Evolutionary conservation across 2,329 filamentous ascomycete species (phyloP), one percentile per base, ranked within the genome.

Genomic region (Cylindrodendrum hubeiense): DNA sequence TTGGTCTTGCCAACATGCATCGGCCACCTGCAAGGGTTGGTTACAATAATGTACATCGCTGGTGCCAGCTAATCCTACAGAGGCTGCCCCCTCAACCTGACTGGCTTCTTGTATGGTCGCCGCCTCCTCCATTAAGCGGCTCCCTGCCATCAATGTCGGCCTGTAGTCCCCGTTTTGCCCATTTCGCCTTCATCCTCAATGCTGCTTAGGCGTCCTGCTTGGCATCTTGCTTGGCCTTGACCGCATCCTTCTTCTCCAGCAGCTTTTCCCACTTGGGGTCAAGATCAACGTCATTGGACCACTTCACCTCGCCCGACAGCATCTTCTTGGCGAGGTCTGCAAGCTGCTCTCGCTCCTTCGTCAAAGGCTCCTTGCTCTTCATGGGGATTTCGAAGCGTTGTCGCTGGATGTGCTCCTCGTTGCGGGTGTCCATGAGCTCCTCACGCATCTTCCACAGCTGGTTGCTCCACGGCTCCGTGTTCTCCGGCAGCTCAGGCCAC

Each of bases 401-500:
- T 63, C 76, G 65, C 60, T 73, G 65, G 37, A 80, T 67, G 63
- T 79, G 71, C 69, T 75, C 72, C 49, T 79, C 66, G 57, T 81
- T 77, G 55, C 80, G 76, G 67, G 84, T 76, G 39, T 83, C 72
- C 71, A 82, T 79, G 59, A 83, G 80, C 65, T 87, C 79, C 63
- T 86, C 80, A 28, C 87, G 82, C 72, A 84, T 82, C 75, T 85
- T 82, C 78, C 83, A 88, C 59, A 88, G 80, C n/a, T 85, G 80
- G 70, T 89, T 84, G 78, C 90, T 90, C 90, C 91, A 94, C 78
- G 84, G 80, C 62, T 84, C 78, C 67, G 88, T 83, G 77, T 91
- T 86, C 69, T 84, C 80, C 5, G 93, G 92, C 70, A 84, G 79
- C 69, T 89, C 86, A 1, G 96, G 96, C 92, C 93, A 98, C 61